Evolutionary conservation across 805 yeast genomes (phyloP), one percentile per base, ranked within the genome.

Genomic region (Candida ficus): DNA sequence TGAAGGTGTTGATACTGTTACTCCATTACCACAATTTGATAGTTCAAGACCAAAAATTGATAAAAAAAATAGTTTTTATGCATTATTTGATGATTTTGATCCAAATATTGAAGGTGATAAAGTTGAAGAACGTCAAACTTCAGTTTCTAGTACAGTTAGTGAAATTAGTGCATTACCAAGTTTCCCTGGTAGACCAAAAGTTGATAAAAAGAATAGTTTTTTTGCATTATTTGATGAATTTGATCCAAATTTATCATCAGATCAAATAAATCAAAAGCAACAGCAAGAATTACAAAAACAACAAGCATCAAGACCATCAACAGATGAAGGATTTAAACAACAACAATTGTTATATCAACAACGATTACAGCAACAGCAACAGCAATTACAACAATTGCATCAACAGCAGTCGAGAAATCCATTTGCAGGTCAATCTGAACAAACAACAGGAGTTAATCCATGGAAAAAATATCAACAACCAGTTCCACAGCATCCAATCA

Each of bases 331-430:
- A 22, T 28, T 27, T 6, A 4, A n/a, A 16, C 18, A 14, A 7
- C 20, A 29, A 11, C 31, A 16, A 29, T 5, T 6, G 17, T 22
- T 31, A n/a, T 26, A 16, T 13, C 41, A 33, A 20, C n/a, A n/a
- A n/a, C 16, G 3, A n/a, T 2, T n/a, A 6, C 19, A 17, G 8
- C 27, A 14, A 11, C 7, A 31, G 7, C 32, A 37, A 23, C 37
- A 17, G 4, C 37, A 38, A 21, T n/a, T n/a, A n/a, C n/a, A n/a
- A n/a, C n/a, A n/a, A n/a, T n/a, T n/a, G n/a, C n/a, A n/a, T n/a
- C 17, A 21, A 18, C 14, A 28, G 36, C n/a, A 2, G n/a, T 47
- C 52, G 12, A 46, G 50, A n/a, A 54, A 51, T 28, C 56, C 57
- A 19, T 51, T 50, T 35, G 50, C 53, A 12, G 29, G 47, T 20